Base-by-base conservation (phyloP, 75 land plant species). In the Cryptomeria japonica region DNA sequence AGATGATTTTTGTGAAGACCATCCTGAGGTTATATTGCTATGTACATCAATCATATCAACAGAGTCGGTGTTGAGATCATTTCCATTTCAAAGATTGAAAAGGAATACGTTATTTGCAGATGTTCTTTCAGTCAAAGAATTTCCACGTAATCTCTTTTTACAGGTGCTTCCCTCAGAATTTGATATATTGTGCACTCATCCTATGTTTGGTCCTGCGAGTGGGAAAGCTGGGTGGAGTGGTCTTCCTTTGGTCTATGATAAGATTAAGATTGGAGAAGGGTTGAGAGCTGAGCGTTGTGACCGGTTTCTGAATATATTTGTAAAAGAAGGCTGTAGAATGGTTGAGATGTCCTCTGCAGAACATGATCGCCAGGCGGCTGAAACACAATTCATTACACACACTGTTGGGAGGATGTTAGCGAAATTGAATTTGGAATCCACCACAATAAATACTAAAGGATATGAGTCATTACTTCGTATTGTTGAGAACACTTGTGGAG, bases 141-240 rank as follows among this genome's bases (percentile, higher is more conserved):
- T 95, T 80, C 97, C 97, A 7, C 91, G 90, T 68, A 91, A 89
- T 77, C 92, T 95, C 39, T 89, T 96, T 32, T 82, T 94, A 7
- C 89, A 93, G 89, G 64, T 70, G 28, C 88, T 95, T 28, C 96
- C 94, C 49, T 80, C 87, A 25, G 93, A 92, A 41, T 96, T 96
- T 89, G 97, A 95, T 83, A 89, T 96, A 37, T 86, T 96, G 28
- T 96, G 97, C 90, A 96, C 97, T 25, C 97, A 96, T 89, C 97
- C 97, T 13, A 96, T 96, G 97, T 96, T 96, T 89, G 97, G 97
- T 18, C 97, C 97, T 10, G 93, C 95, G 86, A 92, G 93, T 89
- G 97, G 97, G 56, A 91, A 93, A 85, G 77, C 88, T 36, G 93
- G 94, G 34, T 96, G 97, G 97, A 85, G 34, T 1, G 90, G 87